Evolutionary conservation across 2,329 filamentous ascomycete species (phyloP), one percentile per base, ranked within the genome.

Genomic region (Aspergillus quadrilineatus): DNA sequence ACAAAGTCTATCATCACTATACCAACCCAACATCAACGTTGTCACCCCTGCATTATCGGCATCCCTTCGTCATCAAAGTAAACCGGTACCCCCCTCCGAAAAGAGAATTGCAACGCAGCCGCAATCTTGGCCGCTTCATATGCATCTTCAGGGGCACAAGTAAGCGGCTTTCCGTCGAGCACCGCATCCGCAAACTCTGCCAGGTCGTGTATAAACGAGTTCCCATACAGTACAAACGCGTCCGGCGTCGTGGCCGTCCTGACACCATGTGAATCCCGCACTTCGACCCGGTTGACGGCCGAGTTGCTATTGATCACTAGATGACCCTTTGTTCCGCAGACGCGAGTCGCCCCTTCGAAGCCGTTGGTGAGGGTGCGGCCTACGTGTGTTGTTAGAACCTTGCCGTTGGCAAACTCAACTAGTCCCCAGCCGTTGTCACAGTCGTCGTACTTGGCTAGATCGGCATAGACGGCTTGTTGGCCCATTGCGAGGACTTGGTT

Each of bases 341-440:
- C 55, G n/a, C 70, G 67, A 9, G 71, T 73, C 22, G 55, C 62
- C 44, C 63, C 64, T 58, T 74, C 71, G 49, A 68, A 73, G 17
- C 71, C 72, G 60, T 71, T 74, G 39, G 67, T 72, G 45, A 73
- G 65, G 3, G 72, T 74, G 47, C 71, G 71, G 26, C 71, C 68
- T 6, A 74, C 61, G 61, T 72, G 67, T 3, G 67, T 65, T n/a
- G 64, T 71, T 41, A 73, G 59, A 29, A 74, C 60, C 57, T 73
- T 74, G 59, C 72, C 72, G 54, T 73, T 73, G 61, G 69, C 64
- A 56, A 69, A 74, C 58, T 74, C 72, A 6, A 74, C 69, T 6
- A 74, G 59, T 6, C 65, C 72, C 69, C 68, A 73, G 29, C 65
- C 72, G 55, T 49, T 57, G 32, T 57, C 55, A 37, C 15, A 17